These are phyloP conservation scores for Backusella circina DNA, from an alignment of 192 early-diverging fungal species.

Conservation along the genomic window DNA sequence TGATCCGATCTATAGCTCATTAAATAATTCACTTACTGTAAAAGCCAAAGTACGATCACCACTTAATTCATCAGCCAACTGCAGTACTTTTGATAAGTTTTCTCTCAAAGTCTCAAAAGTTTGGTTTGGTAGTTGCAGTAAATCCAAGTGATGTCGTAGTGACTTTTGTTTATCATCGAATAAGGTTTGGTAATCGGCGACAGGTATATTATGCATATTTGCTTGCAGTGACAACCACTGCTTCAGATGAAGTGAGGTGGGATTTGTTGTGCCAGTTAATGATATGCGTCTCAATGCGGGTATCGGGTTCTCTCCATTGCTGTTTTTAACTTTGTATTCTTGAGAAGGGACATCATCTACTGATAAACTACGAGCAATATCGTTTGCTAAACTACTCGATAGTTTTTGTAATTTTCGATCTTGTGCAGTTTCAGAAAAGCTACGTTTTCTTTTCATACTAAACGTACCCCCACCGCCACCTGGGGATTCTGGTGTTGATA, in stretches of 20 bases:
- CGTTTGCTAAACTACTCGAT: slow-evolving; percentile 27
- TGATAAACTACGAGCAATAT: slow-evolving; percentile 34
- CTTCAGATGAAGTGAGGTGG: neutral
- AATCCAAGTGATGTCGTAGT: slow-evolving; percentile 1
- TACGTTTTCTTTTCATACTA: slow-evolving; percentile 29
- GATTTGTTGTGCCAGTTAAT: slow-evolving; percentile 3
- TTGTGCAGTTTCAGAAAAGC: slow-evolving; percentile 25
- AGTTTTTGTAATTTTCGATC: slow-evolving; percentile 31
- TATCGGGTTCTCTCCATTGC: neutral
- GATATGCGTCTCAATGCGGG: slow-evolving; percentile 27
- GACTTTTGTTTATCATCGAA: slow-evolving; percentile 17
- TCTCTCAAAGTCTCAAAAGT: slow-evolving; percentile 7
- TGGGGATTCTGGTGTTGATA: slow-evolving; percentile 1
- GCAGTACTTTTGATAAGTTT: slow-evolving; percentile 6
- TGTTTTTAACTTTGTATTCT: neutral
- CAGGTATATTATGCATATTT: neutral
- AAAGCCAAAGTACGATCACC: slow-evolving; percentile 18
- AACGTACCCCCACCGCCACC: neutral
- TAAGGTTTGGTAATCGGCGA: neutral
- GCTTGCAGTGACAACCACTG: slow-evolving; percentile 20
- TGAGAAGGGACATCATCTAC: slow-evolving; percentile 9
- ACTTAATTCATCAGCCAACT: slow-evolving; percentile 21
- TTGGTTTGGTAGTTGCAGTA: slow-evolving; percentile 10
- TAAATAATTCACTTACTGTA: slow-evolving; percentile 4
- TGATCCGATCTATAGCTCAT: neutral